Evolutionary conservation across 345 rosid genomes (phyloP).

Genomic region (Draba incana): DNA sequence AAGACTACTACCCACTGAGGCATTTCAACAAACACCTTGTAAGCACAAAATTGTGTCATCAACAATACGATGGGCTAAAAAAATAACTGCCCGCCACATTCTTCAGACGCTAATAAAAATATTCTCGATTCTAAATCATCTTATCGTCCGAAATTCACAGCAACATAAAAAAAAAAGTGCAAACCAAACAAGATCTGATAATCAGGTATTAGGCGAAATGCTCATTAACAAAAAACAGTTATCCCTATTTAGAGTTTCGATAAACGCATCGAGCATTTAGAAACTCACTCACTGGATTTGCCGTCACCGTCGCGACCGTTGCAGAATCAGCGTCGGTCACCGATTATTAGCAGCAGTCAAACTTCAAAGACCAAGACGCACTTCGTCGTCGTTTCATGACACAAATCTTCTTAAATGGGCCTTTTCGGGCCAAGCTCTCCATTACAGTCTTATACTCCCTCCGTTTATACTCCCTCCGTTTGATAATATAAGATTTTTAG

Average conservation of each 20-base stretch:
- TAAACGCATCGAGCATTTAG: background rate
- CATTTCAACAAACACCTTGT: slow-evolving; percentile 39
- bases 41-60: slow-evolving; percentile 7
- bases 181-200: background rate
- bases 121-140: background rate
- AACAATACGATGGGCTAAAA: background rate
- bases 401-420: slow-evolving; percentile 19
- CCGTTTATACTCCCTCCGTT: too few relatives aligned
- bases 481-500: too few relatives aligned
- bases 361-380: slow-evolving; percentile 17
- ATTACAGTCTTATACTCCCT: too few relatives aligned
- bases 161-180: background rate
- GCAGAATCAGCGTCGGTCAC: slow-evolving; percentile 30
- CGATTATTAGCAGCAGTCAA: slow-evolving; percentile 24
- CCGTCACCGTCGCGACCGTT: slow-evolving; percentile 34
- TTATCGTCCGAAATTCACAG: background rate
- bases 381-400: slow-evolving; percentile 12
- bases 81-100: background rate
- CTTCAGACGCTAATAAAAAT: background rate
- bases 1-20: slow-evolving; percentile 14
- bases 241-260: background rate
- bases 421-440: slow-evolving; percentile 3
- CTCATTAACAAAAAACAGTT: background rate
- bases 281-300: slow-evolving; percentile 25
- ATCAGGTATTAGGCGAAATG: background rate